phyloP scores from a whole-genome alignment of 1,284 basidiomycete genomes.

The Trichosporon faecale region DNA sequence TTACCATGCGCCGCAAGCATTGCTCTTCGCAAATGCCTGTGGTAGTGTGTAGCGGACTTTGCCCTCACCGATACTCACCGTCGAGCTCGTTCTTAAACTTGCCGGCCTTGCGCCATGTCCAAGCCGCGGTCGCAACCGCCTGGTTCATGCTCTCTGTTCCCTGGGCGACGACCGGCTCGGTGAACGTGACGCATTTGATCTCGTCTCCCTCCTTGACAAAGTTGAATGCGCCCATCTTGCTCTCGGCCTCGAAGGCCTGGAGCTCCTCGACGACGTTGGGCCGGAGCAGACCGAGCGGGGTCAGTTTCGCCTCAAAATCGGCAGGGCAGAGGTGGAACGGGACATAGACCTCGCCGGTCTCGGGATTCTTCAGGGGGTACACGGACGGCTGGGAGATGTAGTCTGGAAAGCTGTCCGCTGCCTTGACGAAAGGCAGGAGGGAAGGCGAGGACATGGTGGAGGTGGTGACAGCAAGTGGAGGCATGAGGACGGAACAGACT shows the following conservation, averaged over 20 bases:
- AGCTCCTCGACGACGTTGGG: slow-evolving; percentile 16
- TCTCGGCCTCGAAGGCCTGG: not conserved
- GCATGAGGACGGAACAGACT: not conserved
- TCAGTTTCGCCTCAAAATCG: slow-evolving; percentile 11
- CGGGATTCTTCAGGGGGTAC: slow-evolving; percentile 26
- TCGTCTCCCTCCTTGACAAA: slow-evolving; percentile 1
- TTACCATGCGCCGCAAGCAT: no score
- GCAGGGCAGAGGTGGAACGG: slow-evolving; percentile 22
- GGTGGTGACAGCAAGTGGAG: not conserved
- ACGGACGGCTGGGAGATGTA: slow-evolving; percentile 14
- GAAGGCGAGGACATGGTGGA: slow-evolving; percentile 18
- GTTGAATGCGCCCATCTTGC: not conserved
- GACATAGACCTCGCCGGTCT: slow-evolving; percentile 16
- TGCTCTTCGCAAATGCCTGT: no score
- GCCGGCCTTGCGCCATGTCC: slow-evolving; percentile 47
- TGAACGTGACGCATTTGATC: slow-evolving; percentile 33
- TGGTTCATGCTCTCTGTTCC: slow-evolving; percentile 36
- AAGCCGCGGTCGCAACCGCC: slow-evolving; percentile 44
- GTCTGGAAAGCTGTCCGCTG: slow-evolving; percentile 63
- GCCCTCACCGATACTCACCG: slow-evolving; percentile 36
- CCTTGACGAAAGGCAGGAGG: slow-evolving; percentile 61
- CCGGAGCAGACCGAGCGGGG: slow-evolving; percentile 26
- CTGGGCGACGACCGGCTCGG: slow-evolving; percentile 26
- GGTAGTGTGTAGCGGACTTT: not conserved
- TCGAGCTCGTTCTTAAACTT: slow-evolving; percentile 49